Evolutionary conservation across 768 basidiomycete genomes (phyloP).

Genomic region (Naematelia encephala): DNA sequence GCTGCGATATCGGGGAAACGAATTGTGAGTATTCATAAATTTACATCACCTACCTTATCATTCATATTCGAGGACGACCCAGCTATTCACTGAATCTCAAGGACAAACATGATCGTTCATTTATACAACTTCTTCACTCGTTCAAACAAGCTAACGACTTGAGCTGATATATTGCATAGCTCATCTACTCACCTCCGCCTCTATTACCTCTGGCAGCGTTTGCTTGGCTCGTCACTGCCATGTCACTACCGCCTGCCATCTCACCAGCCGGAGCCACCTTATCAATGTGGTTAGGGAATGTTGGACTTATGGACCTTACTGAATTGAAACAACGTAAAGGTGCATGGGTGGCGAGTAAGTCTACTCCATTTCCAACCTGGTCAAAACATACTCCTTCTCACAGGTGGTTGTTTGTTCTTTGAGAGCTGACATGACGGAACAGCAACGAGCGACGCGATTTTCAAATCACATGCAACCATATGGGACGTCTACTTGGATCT

Average conservation of each 20-base stretch:
- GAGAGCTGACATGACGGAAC: not conserved
- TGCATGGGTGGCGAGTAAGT: slow-evolving; percentile 49
- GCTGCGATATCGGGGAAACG: slow-evolving; percentile 34
- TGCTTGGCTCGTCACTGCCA: slow-evolving; percentile 43
- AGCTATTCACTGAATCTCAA: no score
- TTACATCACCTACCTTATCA: no score
- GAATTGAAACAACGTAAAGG: slow-evolving; percentile 28
- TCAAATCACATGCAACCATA: slow-evolving; percentile 29
- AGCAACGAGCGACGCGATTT: slow-evolving; percentile 49
- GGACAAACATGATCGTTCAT: no score
- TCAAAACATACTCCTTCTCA: not conserved
- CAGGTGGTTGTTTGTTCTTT: not conserved
- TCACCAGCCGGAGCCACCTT: not conserved
- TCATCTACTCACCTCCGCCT: slow-evolving; percentile 45
- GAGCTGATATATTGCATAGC: slow-evolving; percentile 19
- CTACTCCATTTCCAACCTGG: not conserved
- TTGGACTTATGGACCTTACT: slow-evolving; percentile 44
- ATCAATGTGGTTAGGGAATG: slow-evolving; percentile 38
- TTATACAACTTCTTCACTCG: no score
- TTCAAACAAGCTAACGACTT: no score
- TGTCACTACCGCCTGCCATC: slow-evolving; percentile 25
- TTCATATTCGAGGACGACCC: no score
- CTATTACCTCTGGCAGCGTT: slow-evolving; percentile 39
- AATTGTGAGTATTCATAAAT: slow-evolving; percentile 36
- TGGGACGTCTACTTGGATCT: slow-evolving; percentile 49